Evolutionary conservation across 768 basidiomycete species (phyloP).

Genomic region (Tulasnella sp.): DNA sequence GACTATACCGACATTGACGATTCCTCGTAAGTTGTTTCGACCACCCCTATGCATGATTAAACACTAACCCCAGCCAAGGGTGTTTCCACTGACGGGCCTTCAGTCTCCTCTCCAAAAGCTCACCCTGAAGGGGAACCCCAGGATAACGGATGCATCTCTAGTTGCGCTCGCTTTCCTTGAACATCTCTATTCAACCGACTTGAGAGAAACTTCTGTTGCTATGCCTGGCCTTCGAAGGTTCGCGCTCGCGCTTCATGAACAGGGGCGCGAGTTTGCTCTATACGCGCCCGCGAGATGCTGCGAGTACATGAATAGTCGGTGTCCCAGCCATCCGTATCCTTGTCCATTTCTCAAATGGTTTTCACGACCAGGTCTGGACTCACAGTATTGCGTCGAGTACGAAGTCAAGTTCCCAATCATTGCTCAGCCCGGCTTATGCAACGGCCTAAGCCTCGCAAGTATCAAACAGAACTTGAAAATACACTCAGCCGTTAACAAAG

Average conservation of each 20-base stretch:
- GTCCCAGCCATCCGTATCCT: background rate
- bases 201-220: conserved; percentile 8
- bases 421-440: background rate
- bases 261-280: background rate
- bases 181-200: background rate
- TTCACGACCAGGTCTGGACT: conserved; percentile 2
- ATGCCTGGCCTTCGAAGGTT: conserved; percentile 10
- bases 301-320: conserved; percentile 23
- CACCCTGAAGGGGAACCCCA: background rate
- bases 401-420: conserved; percentile 7
- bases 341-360: background rate
- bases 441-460: background rate
- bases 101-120: background rate
- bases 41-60: background rate
- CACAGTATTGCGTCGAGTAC: conserved; percentile 7
- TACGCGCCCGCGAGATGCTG: background rate
- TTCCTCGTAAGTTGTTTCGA: background rate
- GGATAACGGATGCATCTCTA: conserved; percentile 5
- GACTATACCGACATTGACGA: conserved; percentile 13
- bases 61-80: background rate
- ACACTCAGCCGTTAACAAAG: background rate
- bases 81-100: conserved; percentile 11
- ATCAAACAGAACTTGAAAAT: conserved; percentile 22
- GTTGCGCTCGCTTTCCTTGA: background rate
- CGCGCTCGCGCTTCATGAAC: background rate